Evolutionary conservation across 2,329 filamentous ascomycete genomes (phyloP), one percentile per base, ranked within the genome.

Genomic region (Fusarium bulbicola): DNA sequence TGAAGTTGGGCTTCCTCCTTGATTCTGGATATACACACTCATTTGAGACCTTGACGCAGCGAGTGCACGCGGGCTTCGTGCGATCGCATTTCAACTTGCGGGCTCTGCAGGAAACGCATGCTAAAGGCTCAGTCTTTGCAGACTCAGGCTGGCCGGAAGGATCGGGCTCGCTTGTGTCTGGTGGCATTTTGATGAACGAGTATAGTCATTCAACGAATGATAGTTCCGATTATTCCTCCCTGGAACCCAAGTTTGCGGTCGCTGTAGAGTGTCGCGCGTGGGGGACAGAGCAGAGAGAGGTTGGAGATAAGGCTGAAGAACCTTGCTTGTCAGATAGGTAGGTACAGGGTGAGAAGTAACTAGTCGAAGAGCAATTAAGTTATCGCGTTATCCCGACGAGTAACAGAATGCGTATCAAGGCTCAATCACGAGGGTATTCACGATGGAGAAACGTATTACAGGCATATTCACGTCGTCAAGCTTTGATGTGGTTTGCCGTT

Each of bases 1-100:
- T 97, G 26, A 93, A 92, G 9, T 94, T 93, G 62, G 94, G 93
- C 84, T 97, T 97, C 83, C 94, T 92, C 78, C 95, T 88, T 63
- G 95, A 93, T 83, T 97, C 94, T 69, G 97, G 95, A 81, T 97
- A 98, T 63, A 93, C 88, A 82, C 95, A 98, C 59, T 93, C 91
- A 80, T 92, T 91, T 59, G 90, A 88, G 52, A 95, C 83, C 74
- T 93, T 90, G 60, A 89, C 85, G 81, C 95, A 98, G 26, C 95
- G 95, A 46, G 90, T 89, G 78, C 95, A 98, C 32, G 90, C 89
- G 21, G 95, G 95, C 78, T 91, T 93, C 52, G 85, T 86, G 36
- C 95, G 92, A 82, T 98, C 95, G 83, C 95, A 98, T 82, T 93
- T 92, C 76, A 97, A 85, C 83, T 98, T 98, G 76, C 95, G 88